Base-by-base conservation (phyloP, 768 basidiomycete species). In the Scleroderma bovista region DNA sequence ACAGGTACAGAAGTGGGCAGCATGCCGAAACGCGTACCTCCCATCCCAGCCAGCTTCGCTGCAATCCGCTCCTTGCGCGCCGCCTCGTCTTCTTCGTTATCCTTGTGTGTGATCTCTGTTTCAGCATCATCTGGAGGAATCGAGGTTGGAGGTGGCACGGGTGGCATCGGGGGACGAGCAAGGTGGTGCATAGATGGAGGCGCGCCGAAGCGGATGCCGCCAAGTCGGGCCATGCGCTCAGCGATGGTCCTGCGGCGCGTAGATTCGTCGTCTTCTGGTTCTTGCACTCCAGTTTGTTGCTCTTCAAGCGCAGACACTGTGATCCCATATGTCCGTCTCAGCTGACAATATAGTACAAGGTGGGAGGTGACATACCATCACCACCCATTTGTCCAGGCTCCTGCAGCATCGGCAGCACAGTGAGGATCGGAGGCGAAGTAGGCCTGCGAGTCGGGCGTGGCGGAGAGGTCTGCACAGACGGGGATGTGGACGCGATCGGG, bases 221-320 rank as follows among this genome's bases (percentile, higher is more conserved):
- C 91, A 1, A 96, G 73, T 60, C 83, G 90, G 1, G 93, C 93
- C 93, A 96, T 94, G n/a, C 93, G 78, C 51, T 95, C 92, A 1
- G 93, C 91, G 33, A 96, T 88, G 2, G 87, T 87, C 26, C 75
- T 75, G 20, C 83, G 77, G 43, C 84, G 68, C 20, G 79, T 75
- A 49, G 78, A 79, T 1, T 71, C 71, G 45, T 78, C 75, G 51
- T 73, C 19, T 39, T 31, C 51, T n/a, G 24, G 52, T 13, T 61
- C 63, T 10, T 49, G 29, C 23, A 10, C 12, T 41, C 9, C 31
- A 3, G 34, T 20, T 19, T 38, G 34, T 40, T 48, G 50, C 10
- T 6, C 11, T 17, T 43, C 15, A n/a, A 22, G 8, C 13, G 47
- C 47, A 13, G 47, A 41, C 19, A 38, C 41, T 42, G 23, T 19